Evolutionary conservation across 2,329 filamentous ascomycete genomes (phyloP).

Genomic region (Colletotrichum incanum): DNA sequence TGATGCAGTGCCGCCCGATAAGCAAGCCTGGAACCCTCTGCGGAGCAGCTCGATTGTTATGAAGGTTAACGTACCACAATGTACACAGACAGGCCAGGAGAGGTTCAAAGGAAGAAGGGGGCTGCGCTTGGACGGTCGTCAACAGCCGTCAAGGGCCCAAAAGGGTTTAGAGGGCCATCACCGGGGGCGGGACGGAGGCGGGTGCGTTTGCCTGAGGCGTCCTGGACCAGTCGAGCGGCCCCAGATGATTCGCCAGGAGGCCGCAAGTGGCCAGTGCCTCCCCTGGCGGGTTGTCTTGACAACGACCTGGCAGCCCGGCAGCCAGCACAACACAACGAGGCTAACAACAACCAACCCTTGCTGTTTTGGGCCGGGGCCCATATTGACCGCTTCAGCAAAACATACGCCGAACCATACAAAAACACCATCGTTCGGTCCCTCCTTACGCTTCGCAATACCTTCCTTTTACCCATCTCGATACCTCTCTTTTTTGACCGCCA

Average conservation of each 20-base stretch:
- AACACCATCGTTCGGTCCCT: slow-evolving; percentile 41
- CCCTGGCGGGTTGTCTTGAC: slow-evolving; percentile 41
- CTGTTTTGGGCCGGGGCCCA: slow-evolving; percentile 43
- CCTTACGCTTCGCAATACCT: slow-evolving; percentile 37
- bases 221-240: neutral
- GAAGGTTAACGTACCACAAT: neutral
- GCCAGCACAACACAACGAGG: slow-evolving; percentile 31
- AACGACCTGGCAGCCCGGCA: slow-evolving; percentile 43
- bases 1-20: slow-evolving; percentile 16
- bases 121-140: slow-evolving; percentile 27
- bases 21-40: slow-evolving; percentile 19
- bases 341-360: slow-evolving; percentile 40
- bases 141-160: slow-evolving; percentile 28
- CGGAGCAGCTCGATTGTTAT: slow-evolving; percentile 33
- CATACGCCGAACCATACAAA: slow-evolving; percentile 44
- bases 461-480: slow-evolving; percentile 39
- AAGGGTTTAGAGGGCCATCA: slow-evolving; percentile 21
- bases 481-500: slow-evolving; percentile 12
- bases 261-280: slow-evolving; percentile 32
- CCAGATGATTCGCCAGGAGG: slow-evolving; percentile 28
- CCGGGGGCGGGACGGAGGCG: slow-evolving; percentile 6
- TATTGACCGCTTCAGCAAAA: slow-evolving; percentile 43
- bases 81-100: neutral
- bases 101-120: neutral
- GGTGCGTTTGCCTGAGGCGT: slow-evolving; percentile 41